These are phyloP conservation scores for Coleophoma cylindrospora DNA, from an alignment of 2,329 filamentous ascomycete species.

Conservation along the genomic window DNA sequence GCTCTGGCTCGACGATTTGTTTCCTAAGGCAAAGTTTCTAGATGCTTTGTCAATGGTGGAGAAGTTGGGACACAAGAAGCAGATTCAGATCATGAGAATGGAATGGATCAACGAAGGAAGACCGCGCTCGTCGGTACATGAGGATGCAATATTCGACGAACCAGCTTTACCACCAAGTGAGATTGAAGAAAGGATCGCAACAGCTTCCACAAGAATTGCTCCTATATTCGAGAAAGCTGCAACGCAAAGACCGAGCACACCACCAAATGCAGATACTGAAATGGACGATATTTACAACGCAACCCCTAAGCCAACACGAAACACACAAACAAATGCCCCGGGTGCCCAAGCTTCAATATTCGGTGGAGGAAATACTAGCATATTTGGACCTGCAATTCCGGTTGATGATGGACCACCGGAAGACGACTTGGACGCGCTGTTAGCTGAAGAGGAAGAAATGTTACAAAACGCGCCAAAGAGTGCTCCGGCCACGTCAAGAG, in stretches of 20 bases:
- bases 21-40: slow-evolving; percentile 88
- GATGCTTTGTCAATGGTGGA: slow-evolving; percentile 89
- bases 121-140: slow-evolving; percentile 33
- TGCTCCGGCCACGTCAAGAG: neutral
- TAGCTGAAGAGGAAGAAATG: slow-evolving; percentile 16
- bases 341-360: slow-evolving; percentile 17
- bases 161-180: slow-evolving; percentile 19
- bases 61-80: slow-evolving; percentile 83
- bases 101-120: slow-evolving; percentile 81
- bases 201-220: slow-evolving; percentile 26
- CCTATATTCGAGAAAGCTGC: slow-evolving; percentile 29
- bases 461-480: neutral
- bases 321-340: slow-evolving; percentile 13
- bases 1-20: slow-evolving; percentile 93
- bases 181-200: slow-evolving; percentile 20
- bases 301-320: slow-evolving; percentile 34
- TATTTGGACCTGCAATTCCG: slow-evolving; percentile 19
- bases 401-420: slow-evolving; percentile 30
- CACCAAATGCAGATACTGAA: slow-evolving; percentile 34
- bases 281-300: slow-evolving; percentile 43
- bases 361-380: slow-evolving; percentile 12
- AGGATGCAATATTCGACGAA: slow-evolving; percentile 23
- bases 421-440: slow-evolving; percentile 28
- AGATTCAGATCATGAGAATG: slow-evolving; percentile 67
- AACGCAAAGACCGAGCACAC: slow-evolving; percentile 23